Base-by-base conservation (phyloP, 805 yeast species). In the Torulaspora delbrueckii region DNA sequence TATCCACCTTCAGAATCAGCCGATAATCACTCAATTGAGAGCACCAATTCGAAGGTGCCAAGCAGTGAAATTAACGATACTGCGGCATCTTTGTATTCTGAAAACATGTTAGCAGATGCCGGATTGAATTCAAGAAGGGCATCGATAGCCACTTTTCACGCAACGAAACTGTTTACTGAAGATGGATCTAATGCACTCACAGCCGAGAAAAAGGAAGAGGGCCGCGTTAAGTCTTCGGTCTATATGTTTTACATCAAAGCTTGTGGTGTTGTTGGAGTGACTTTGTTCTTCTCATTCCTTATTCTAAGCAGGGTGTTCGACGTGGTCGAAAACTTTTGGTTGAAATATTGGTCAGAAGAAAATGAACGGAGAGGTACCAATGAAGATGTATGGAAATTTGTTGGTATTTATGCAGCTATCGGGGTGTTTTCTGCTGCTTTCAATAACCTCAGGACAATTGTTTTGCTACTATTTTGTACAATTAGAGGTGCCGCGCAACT, bases 301-400 rank as follows among this genome's bases (percentile, higher is more conserved):
- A 53, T 71, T 54, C 24, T 65, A 26, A 52, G 66, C 3, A 69
- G 72, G 13, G 61, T 75, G 10, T 58, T 66, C 38, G 63, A 65
- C 14, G 54, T 71, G 18, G 65, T 68, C 7, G 77, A 78, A 37
- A 80, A 76, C 58, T 78, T 78, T 58, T 81, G 86, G 82, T 69
- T 83, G 54, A 82, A 82, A 52, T 69, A 74, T 49, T 83, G 90
- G 90, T 77, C 88, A 1, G 86, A 82, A 53, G 61, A 68, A 7
- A 66, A 69, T 32, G 67, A 67, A 26, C 70, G 68, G 22, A 52
- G 59, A 35, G 77, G 77, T 9, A 45, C 50, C 1, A 81, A 79
- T 50, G 57, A 60, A 4, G 53, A 74, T 36, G 75, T 77, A 6
- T 58, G 66, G 45, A 64, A 57, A 48, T 82, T 71, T 60, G 76